A percentile compares a stretch with the other conserved stretches of the same genome.
Conservation (phyloP, 345 rosid genomes). For the Pugionium cornutum region DNA sequence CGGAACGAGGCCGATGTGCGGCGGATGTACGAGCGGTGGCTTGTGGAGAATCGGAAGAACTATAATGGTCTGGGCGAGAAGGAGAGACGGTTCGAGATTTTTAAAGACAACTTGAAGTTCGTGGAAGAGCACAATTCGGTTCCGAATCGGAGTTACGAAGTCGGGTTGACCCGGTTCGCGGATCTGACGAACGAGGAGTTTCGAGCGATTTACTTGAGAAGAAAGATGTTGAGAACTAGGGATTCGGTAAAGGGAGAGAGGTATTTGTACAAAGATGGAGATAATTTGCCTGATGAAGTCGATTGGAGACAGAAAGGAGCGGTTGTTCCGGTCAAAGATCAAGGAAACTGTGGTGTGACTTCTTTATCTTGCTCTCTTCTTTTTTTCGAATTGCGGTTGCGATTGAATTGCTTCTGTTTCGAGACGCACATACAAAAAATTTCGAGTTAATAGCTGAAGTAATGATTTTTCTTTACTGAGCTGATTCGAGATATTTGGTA, state of each 20-base stretch:
- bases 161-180: conserved; percentile 69
- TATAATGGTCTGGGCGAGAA: conserved; percentile 66
- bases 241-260: conserved; percentile 32
- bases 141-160: conserved; percentile 44
- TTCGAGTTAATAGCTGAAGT: not conserved
- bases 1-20: conserved; percentile 35
- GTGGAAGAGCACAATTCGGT: conserved; percentile 54
- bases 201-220: conserved; percentile 48
- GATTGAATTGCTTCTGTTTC: conserved; percentile 1
- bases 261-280: conserved; percentile 40
- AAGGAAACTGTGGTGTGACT: conserved; percentile 56
- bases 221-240: conserved; percentile 22
- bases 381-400: conserved; percentile 14
- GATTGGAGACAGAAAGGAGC: conserved; percentile 63
- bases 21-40: conserved; percentile 60
- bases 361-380: not conserved
- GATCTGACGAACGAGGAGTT: conserved; percentile 78
- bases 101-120: conserved; percentile 63
- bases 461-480: not conserved
- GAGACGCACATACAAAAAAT: not conserved
- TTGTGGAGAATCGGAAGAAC: conserved; percentile 48
- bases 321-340: conserved; percentile 48
- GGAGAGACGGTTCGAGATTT: conserved; percentile 62
- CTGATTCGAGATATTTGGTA: not conserved
- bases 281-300: conserved; percentile 42